phyloP scores from a whole-genome alignment of 116 monocot genomes.

The Iris pallida region DNA sequence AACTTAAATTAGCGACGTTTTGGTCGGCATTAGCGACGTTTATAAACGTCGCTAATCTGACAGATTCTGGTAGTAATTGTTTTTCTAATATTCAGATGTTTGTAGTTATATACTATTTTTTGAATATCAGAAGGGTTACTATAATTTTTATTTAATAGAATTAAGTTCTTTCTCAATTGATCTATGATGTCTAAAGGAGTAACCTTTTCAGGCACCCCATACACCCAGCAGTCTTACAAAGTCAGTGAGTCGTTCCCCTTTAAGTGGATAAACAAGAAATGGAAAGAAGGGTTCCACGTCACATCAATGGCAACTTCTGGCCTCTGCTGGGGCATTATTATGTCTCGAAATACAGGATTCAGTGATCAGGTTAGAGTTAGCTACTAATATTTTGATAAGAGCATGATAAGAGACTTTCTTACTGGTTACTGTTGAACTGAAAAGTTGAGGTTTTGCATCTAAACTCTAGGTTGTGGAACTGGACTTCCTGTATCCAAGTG shows the following conservation, averaged over 20 bases:
- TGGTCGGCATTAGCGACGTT: too few relatives aligned
- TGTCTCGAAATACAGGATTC: constrained; percentile 87
- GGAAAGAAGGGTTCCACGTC: constrained; percentile 81
- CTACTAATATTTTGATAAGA: too few relatives aligned
- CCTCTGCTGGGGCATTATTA: constrained; percentile 70
- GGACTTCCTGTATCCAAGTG: constrained; percentile 77
- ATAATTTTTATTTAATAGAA: too few relatives aligned
- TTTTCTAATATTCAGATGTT: too few relatives aligned
- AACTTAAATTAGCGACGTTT: too few relatives aligned
- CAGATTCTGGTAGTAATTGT: too few relatives aligned
- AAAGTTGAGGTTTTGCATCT: background rate
- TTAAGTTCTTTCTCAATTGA: background rate
- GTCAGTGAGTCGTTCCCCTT: constrained; percentile 81
- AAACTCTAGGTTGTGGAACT: constrained; percentile 52
- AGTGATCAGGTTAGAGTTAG: constrained; percentile 54
- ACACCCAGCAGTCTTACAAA: constrained; percentile 81
- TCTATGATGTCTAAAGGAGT: background rate
- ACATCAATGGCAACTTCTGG: constrained; percentile 81
- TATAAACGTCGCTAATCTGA: too few relatives aligned
- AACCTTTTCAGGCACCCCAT: constrained; percentile 45
- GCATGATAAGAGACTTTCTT: too few relatives aligned
- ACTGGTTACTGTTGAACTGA: too few relatives aligned
- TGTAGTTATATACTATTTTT: too few relatives aligned
- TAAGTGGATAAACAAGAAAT: constrained; percentile 90
- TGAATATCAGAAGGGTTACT: too few relatives aligned